These are phyloP conservation scores for Capsella bursapastoris DNA, from an alignment of 345 rosid species.

Conservation along the genomic window DNA sequence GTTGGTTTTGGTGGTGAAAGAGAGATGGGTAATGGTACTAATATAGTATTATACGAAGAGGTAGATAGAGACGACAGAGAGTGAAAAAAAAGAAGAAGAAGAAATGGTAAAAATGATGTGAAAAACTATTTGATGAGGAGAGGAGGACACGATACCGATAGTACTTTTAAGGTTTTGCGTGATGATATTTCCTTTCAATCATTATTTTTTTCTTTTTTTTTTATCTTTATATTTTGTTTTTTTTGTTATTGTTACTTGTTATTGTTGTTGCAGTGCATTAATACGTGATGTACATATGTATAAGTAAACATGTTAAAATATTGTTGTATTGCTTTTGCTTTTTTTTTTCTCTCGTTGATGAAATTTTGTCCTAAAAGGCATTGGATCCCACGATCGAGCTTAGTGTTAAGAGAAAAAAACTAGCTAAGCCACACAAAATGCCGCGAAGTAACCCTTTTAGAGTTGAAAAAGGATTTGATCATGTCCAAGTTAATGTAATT, in stretches of 20 bases:
- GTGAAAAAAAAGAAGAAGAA: not conserved
- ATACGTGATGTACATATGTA: not conserved
- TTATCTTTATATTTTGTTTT: conserved; percentile 28
- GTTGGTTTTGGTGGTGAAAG: conserved; percentile 43
- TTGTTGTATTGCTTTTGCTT: not conserved
- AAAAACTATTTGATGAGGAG: conserved; percentile 44
- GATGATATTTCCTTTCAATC: conserved; percentile 45
- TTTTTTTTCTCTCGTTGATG: not conserved
- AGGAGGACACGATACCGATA: conserved; percentile 45
- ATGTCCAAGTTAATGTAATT: not conserved
- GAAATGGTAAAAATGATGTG: conserved; percentile 43
- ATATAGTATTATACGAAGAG: conserved; percentile 44
- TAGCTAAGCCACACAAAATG: not conserved
- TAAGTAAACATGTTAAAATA: not conserved
- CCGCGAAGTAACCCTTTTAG: not conserved
- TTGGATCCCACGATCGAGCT: conserved; percentile 40
- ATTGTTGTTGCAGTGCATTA: conserved; percentile 1
- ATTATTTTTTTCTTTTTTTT: conserved; percentile 14
- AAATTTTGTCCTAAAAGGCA: conserved; percentile 2
- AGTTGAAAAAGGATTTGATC: not conserved
- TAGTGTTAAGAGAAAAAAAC: not conserved
- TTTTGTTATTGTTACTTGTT: not conserved
- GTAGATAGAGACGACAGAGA: not conserved
- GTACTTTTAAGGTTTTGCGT: conserved; percentile 54
- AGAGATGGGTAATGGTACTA: conserved; percentile 45